phyloP scores from a whole-genome alignment of 23 red algal species.

The Gracilaria domingensis region DNA sequence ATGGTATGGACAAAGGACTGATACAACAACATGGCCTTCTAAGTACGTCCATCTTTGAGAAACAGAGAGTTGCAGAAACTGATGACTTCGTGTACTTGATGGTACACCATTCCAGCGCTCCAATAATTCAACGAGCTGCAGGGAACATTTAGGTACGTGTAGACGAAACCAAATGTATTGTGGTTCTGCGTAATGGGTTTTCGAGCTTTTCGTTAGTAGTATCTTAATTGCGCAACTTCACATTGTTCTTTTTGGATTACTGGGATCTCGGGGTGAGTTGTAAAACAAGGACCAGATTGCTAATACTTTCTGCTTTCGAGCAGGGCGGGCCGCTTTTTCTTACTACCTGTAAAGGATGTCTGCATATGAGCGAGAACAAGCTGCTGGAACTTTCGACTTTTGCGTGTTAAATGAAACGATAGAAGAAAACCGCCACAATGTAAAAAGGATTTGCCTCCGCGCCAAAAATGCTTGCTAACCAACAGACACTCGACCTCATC shows the following conservation, averaged over 20 bases:
- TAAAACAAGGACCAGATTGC: background rate
- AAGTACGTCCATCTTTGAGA: conserved; percentile 55
- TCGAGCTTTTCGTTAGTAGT: background rate
- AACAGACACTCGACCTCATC: no score
- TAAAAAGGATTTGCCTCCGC: no score
- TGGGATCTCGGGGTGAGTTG: background rate
- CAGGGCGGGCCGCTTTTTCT: background rate
- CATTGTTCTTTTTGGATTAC: background rate
- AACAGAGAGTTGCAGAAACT: background rate
- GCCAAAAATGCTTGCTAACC: no score
- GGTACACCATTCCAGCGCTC: conserved; percentile 55
- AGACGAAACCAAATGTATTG: background rate
- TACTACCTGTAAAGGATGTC: no score
- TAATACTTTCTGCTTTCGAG: background rate
- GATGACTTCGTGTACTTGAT: conserved; percentile 21
- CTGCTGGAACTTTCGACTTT: no score
- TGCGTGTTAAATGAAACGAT: no score
- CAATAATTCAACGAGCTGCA: background rate
- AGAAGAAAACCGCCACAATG: no score
- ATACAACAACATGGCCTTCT: conserved; percentile 35
- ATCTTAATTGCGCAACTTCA: background rate
- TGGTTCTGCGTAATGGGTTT: background rate
- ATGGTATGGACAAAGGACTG: background rate
- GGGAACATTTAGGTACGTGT: background rate
- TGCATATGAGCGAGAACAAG: no score